phyloP scores from a whole-genome alignment of 225 moss, liverwort and hornwort genomes.

The Ulota crispa region DNA sequence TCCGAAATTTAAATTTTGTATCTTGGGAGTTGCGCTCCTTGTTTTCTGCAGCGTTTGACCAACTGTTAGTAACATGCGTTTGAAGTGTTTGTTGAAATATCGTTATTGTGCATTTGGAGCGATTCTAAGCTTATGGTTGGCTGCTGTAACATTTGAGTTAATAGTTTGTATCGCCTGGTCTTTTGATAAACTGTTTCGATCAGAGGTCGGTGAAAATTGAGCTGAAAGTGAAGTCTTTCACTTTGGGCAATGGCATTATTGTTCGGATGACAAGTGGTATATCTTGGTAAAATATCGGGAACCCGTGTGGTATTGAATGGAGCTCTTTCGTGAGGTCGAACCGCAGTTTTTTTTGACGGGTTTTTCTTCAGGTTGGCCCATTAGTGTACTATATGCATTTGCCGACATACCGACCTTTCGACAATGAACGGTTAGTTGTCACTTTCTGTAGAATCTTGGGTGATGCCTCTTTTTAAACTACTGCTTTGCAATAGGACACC shows the following conservation, averaged over 20 bases:
- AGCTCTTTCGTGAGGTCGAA: conserved; percentile 8
- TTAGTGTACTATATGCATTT: background rate
- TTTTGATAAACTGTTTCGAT: background rate
- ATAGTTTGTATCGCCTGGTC: background rate
- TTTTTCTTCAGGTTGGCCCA: conserved; percentile 1
- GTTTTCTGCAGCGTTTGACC: background rate
- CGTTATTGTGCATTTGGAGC: background rate
- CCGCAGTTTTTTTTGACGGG: background rate
- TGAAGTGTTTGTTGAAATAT: background rate
- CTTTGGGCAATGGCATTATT: background rate
- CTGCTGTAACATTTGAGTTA: background rate
- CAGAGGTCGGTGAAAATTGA: background rate
- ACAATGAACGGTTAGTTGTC: background rate
- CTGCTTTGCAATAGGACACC: background rate
- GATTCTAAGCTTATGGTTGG: background rate
- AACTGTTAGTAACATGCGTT: background rate
- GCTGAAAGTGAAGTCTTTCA: background rate
- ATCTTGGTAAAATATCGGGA: background rate
- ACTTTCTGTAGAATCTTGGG: background rate
- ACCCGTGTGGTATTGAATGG: background rate
- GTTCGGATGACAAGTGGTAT: background rate
- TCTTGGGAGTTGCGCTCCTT: background rate
- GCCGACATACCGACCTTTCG: conserved; percentile 16
- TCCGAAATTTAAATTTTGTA: background rate
- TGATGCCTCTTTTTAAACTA: background rate